phyloP scores from a whole-genome alignment of 371 early-diverging fungal genomes.

The Caulochytrium protostelioides region DNA sequence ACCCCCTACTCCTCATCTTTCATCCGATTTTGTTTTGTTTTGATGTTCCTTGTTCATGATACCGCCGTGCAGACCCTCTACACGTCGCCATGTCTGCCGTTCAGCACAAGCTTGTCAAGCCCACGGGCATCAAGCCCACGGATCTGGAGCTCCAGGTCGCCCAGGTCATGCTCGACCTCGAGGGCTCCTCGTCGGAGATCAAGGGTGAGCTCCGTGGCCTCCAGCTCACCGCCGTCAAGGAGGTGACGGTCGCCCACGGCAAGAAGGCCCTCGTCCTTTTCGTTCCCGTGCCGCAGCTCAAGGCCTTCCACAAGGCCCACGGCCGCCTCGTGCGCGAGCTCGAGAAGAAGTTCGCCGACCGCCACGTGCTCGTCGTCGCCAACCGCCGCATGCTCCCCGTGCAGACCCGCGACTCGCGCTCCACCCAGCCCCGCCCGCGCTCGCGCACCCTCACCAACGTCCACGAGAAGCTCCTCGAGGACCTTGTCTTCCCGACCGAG shows the following conservation, averaged over 20 bases:
- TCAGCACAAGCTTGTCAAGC: conserved; percentile 60
- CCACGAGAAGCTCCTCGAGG: conserved; percentile 87
- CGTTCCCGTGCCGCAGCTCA: conserved; percentile 80
- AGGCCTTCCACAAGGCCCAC: conserved; percentile 86
- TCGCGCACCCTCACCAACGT: conserved; percentile 89
- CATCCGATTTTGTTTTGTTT: too few species aligned
- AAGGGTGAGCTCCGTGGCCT: conserved; percentile 84
- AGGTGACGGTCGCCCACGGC: conserved; percentile 74
- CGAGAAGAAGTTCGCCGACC: conserved; percentile 98
- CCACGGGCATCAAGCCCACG: conserved; percentile 52
- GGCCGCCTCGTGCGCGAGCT: conserved; percentile 86
- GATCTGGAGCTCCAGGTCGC: conserved; percentile 86
- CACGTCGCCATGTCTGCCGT: too few species aligned
- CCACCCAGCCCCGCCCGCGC: conserved; percentile 78
- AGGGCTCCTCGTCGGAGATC: conserved; percentile 78
- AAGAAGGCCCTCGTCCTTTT: conserved; percentile 90
- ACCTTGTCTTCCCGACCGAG: conserved; percentile 92
- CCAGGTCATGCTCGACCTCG: conserved; percentile 84
- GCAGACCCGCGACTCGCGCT: conserved; percentile 66
- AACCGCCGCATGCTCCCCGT: conserved; percentile 85
- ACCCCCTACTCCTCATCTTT: too few species aligned
- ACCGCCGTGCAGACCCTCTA: too few species aligned
- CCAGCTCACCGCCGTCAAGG: conserved; percentile 83
- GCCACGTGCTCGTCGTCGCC: conserved; percentile 87
- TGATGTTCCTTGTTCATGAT: too few species aligned